Evolutionary conservation across 140 eudicot genomes (phyloP).

Genomic region (Stevia rebaudiana): DNA sequence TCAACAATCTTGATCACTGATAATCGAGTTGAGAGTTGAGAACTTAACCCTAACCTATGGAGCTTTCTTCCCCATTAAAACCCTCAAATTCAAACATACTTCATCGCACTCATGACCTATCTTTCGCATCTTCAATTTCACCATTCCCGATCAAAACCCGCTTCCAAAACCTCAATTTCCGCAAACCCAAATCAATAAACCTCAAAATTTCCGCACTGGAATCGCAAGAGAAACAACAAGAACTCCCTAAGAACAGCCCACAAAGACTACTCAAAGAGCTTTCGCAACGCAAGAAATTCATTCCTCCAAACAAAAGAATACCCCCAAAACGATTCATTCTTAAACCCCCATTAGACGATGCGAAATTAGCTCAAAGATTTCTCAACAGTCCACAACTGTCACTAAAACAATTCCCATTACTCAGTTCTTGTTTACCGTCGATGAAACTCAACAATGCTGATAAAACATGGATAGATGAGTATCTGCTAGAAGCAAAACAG

Average conservation of each 20-base stretch:
- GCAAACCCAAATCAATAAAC: slow-evolving; percentile 25
- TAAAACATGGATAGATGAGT: slow-evolving; percentile 89
- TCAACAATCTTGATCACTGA: background rate
- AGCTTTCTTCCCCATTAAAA: slow-evolving; percentile 60
- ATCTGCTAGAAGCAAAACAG: slow-evolving; percentile 78
- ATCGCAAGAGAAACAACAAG: slow-evolving; percentile 45
- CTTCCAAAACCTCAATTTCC: slow-evolving; percentile 31
- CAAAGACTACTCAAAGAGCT: slow-evolving; percentile 86
- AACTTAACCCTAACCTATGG: slow-evolving; percentile 33
- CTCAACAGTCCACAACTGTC: slow-evolving; percentile 90
- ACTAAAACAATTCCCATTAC: slow-evolving; percentile 73
- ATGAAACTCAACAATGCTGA: slow-evolving; percentile 66
- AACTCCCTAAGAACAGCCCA: slow-evolving; percentile 87
- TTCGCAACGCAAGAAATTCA: slow-evolving; percentile 56
- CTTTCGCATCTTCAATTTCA: slow-evolving; percentile 63
- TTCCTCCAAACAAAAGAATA: slow-evolving; percentile 58
- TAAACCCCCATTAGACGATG: slow-evolving; percentile 90
- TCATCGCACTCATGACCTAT: slow-evolving; percentile 41
- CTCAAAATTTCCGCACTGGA: slow-evolving; percentile 42
- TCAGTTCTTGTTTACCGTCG: slow-evolving; percentile 88
- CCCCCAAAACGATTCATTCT: slow-evolving; percentile 83
- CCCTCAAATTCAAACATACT: slow-evolving; percentile 33
- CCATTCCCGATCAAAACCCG: slow-evolving; percentile 53
- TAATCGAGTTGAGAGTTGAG: slow-evolving; percentile 10
- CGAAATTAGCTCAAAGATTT: slow-evolving; percentile 72